Percentiles rank a stretch among this genome's conserved stretches.
These are phyloP conservation scores for Dalbergia oliveri DNA, from an alignment of 306 rosid genomes.

Conservation along the genomic window DNA sequence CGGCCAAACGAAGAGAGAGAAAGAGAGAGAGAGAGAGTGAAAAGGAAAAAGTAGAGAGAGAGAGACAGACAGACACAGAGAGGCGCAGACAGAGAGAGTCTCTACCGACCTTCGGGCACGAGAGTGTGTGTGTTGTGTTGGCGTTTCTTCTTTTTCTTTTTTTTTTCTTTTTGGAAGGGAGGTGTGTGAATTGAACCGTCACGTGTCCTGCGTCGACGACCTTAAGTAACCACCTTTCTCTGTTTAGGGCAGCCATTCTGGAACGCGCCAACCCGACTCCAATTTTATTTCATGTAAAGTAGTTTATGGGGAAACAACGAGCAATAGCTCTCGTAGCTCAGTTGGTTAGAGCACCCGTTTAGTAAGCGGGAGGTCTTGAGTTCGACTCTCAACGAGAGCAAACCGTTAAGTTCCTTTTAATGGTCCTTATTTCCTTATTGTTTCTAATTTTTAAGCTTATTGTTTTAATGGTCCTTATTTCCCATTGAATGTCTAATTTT, in stretches of 20 bases:
- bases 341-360: conserved; percentile 74
- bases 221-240: conserved; percentile 17
- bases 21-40: neutral
- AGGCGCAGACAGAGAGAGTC: conserved; percentile 41
- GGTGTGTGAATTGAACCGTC: neutral
- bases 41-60: neutral
- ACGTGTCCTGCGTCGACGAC: neutral
- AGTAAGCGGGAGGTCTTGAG: conserved; percentile 79
- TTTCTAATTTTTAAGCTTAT: too few relatives aligned
- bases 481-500: too few relatives aligned
- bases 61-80: neutral
- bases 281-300: too few relatives aligned
- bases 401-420: accelerated
- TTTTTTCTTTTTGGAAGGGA: neutral
- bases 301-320: too few relatives aligned
- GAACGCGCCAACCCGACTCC: neutral
- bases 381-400: conserved; percentile 75
- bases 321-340: conserved; percentile 60
- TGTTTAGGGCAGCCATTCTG: neutral
- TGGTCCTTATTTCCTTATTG: too few relatives aligned
- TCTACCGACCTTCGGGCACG: conserved; percentile 41
- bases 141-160: neutral
- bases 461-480: too few relatives aligned
- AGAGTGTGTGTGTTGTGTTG: neutral
- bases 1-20: neutral